Base-by-base conservation (phyloP, 306 rosid species). In the Glycine soja region DNA sequence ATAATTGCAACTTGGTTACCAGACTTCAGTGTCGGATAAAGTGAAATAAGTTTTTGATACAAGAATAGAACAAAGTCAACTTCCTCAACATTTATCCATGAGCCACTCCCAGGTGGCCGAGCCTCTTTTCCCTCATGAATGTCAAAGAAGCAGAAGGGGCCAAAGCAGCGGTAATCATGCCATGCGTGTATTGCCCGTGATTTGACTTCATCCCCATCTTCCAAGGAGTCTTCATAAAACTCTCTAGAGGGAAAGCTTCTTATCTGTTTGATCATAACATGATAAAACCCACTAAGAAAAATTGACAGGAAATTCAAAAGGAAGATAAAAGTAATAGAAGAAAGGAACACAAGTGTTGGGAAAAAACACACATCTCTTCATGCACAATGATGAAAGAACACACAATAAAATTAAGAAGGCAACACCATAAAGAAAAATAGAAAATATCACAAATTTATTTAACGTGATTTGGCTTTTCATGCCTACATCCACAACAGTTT, bases 231-330 rank as follows among this genome's bases (percentile, higher is more conserved):
- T 3, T 74, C 90, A 85, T 95, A 95, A 87, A 95, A 92, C 89
- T 95, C 97, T 68, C 67, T 80, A 36, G 98, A 95, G 43, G 98
- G 98, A 76, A 95, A 95, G 85, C 95, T 89, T 87, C 97, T 87
- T 69, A 95, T 95, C 97, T 92, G 93, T 79, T 83, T 38, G 52
- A 68, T 76, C 51, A 61, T 70, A 57, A 63, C 69, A 50, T 52
- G 67, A 80, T 13, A 62, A 82, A 79, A 70, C 8, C 46, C 75
- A 42, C 48, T 57, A 6, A n/a, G 63, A 47, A 45, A 4, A 65
- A 84, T 48, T 72, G 62, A 36, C 19, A 77, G 46, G 59, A 46
- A 74, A 67, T 86, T 54, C 4, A 30, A 76, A 46, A 40, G 46
- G 51, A 40, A 54, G 45, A 81, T 36, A 19, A 19, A 63, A 76